Evolutionary conservation across 371 early-diverging fungal genomes (phyloP).

Genomic region (Chytridiales sp.): DNA sequence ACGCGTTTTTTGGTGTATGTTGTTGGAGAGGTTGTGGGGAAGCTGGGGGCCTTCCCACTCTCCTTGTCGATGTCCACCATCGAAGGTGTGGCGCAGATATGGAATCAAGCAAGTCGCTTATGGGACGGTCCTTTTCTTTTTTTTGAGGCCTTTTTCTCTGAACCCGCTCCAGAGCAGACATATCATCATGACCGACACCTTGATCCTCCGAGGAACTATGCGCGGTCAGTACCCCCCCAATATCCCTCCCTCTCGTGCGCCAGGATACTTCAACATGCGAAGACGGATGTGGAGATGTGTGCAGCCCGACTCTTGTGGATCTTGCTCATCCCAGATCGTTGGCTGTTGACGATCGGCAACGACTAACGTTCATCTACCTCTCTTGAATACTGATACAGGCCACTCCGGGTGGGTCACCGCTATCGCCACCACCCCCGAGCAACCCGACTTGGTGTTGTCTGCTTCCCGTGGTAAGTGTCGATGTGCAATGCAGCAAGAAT

Average conservation of each 20-base stretch:
- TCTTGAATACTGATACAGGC: constrained; percentile 47
- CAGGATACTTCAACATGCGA: not conserved
- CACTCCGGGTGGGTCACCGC: constrained; percentile 88
- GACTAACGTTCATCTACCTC: not conserved
- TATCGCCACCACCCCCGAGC: constrained; percentile 89
- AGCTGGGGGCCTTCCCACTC: too few species aligned
- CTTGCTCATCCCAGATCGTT: not conserved
- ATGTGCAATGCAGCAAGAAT: constrained; percentile 11
- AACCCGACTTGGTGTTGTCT: constrained; percentile 88
- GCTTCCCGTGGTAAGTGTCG: constrained; percentile 83
- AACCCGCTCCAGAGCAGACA: too few species aligned
- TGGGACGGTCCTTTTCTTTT: too few species aligned
- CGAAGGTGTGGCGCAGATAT: too few species aligned
- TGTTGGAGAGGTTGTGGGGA: too few species aligned
- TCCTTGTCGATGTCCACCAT: too few species aligned
- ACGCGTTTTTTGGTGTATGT: too few species aligned
- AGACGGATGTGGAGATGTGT: not conserved
- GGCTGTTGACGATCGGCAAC: not conserved
- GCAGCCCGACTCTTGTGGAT: not conserved
- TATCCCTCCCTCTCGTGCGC: not conserved
- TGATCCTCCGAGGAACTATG: constrained; percentile 60
- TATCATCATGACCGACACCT: constrained; percentile 46
- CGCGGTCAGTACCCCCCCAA: constrained; percentile 29
- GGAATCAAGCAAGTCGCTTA: too few species aligned
- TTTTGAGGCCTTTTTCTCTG: too few species aligned